Evolutionary conservation across 208 protist genomes (phyloP), one percentile per base, ranked within the genome.

Genomic region (Acanthamoeba triangularis): DNA sequence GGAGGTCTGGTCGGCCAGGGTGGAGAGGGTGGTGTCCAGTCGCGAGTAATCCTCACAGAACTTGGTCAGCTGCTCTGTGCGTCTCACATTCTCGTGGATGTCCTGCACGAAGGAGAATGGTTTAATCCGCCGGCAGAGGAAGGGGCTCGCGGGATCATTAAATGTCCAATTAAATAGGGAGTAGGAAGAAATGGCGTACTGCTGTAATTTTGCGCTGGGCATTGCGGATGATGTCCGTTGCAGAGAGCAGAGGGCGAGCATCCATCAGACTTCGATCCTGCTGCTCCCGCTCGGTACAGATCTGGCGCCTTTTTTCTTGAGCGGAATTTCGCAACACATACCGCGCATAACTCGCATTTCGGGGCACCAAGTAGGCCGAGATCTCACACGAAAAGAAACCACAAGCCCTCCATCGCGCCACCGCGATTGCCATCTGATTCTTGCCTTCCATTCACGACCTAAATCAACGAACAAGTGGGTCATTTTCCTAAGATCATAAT

Each of bases 161-260:
- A n/a, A n/a, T n/a, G n/a, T n/a, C n/a, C n/a, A n/a, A n/a, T n/a
- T n/a, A 4, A 52, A 52, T 52, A 4, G 11, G 49, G 49, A 52
- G 11, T 52, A 4, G 56, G 18, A 16, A 61, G 56, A 61, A 23
- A 61, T 2, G 44, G 10, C 44, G 20, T 69, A 90, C 82, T 1
- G 49, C 82, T 18, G 54, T 90, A 18, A 90, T 90, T 18, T 90
- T 90, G 49, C 82, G 82, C 56, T 90, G 54, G 28, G 82, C 82
- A 23, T 90, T 90, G 30, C 56, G 28, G 49, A 90, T 90, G n/a
- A 90, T 90, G 6, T 90, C 72, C 72, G 33, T 13, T 6, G 72
- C 72, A 5, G 72, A 80, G 5, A 80, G 35, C 56, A 76, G n/a
- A 3, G 30, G 30, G 8, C 67, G 67, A 7, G 7, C 49, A 52